A percentile compares a stretch with the other conserved stretches of the same genome.
phyloP scores from a whole-genome alignment of 1,139 yeast genomes.

The Hyphopichia buzzinii region DNA sequence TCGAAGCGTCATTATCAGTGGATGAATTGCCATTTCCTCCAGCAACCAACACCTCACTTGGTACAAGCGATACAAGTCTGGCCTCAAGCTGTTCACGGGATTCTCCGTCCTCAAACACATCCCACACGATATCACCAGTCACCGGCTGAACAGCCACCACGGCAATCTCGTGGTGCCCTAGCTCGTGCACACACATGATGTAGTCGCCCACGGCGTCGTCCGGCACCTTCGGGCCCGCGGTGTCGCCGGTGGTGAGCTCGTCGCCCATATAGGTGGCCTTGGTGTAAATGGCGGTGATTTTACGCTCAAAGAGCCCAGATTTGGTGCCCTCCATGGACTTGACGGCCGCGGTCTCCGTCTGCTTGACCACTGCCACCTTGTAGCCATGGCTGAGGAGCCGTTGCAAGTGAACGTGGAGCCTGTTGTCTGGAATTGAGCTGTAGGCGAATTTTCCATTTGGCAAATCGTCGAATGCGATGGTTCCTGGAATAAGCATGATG shows the following conservation, averaged over 20 bases:
- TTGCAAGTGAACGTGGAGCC: constrained; percentile 73
- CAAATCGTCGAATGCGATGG: constrained; percentile 47
- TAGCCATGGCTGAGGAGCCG: constrained; percentile 59
- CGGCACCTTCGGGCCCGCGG: constrained; percentile 8
- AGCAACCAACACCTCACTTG: constrained; percentile 64
- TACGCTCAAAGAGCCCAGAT: constrained; percentile 61
- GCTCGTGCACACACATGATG: constrained; percentile 28
- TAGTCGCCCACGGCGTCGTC: constrained; percentile 23
- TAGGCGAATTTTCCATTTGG: constrained; percentile 68
- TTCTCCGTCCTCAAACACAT: constrained; percentile 57
- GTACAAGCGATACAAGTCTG: constrained; percentile 67
- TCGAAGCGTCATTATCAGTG: constrained; percentile 21
- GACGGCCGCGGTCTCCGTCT: constrained; percentile 76
- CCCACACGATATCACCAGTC: constrained; percentile 77
- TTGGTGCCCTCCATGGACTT: constrained; percentile 47
- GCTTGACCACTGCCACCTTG: constrained; percentile 87
- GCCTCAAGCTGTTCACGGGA: constrained; percentile 66
- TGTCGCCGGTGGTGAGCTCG: constrained; percentile 27
- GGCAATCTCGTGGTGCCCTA: constrained; percentile 22
- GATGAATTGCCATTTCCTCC: constrained; percentile 14
- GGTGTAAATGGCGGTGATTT: constrained; percentile 72
- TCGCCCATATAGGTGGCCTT: constrained; percentile 81
- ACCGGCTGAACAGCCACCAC: constrained; percentile 72
- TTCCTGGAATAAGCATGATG: constrained; percentile 71
- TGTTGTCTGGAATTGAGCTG: constrained; percentile 77